Evolutionary conservation across 139 green algal genomes (phyloP).

Genomic region (Haematococcus lacustris): DNA sequence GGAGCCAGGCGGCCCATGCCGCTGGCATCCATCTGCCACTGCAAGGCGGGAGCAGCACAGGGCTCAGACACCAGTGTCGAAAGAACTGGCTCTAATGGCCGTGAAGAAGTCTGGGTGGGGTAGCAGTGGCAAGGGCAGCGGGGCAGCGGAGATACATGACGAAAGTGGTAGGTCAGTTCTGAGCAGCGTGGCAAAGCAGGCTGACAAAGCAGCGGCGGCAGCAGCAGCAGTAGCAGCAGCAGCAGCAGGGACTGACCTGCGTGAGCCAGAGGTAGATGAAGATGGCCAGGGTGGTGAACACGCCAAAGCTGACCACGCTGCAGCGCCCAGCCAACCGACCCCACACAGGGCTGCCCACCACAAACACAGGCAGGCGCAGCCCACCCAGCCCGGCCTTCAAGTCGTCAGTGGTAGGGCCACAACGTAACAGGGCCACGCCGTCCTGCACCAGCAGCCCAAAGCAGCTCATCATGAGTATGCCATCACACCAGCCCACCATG

Average conservation of each 20-base stretch:
- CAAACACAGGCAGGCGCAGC: slow-evolving; percentile 3
- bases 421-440: slow-evolving; percentile 3
- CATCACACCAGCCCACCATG: no score
- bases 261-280: background rate
- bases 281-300: slow-evolving; percentile 9
- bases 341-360: slow-evolving; percentile 7
- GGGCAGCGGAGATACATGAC: no score
- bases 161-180: no score
- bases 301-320: slow-evolving; percentile 11
- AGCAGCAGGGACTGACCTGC: no score
- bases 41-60: background rate
- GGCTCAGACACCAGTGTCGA: background rate
- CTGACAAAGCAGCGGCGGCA: no score
- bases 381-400: slow-evolving; percentile 11
- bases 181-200: no score
- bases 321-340: slow-evolving; percentile 1
- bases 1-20: slow-evolving; percentile 4
- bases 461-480: no score
- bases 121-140: no score
- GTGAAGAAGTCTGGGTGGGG: no score
- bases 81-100: no score
- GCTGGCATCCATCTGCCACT: slow-evolving; percentile 10
- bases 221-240: no score
- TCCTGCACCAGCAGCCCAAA: no score
- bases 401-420: slow-evolving; percentile 9